Evolutionary conservation across 768 basidiomycete genomes (phyloP).

Genomic region (Hygrocybe coccinea): DNA sequence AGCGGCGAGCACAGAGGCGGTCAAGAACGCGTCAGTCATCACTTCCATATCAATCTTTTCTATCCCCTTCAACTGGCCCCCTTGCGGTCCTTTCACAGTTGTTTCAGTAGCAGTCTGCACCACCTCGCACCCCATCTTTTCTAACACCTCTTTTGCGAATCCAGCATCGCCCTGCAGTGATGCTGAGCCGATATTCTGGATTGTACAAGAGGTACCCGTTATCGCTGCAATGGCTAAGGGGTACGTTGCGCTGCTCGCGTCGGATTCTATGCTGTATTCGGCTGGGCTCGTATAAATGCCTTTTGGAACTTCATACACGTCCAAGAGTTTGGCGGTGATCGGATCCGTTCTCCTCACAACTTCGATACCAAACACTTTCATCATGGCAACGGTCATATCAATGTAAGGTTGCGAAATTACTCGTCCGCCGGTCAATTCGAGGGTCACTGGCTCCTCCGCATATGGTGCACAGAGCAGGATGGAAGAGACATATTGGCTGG

Average conservation of each 20-base stretch:
- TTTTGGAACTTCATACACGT: constrained; percentile 85
- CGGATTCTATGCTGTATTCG: constrained; percentile 86
- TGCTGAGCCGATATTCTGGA: constrained; percentile 81
- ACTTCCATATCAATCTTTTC: constrained; percentile 94
- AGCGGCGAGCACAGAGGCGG: constrained; percentile 88
- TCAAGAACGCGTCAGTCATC: constrained; percentile 99
- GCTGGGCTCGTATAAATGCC: constrained; percentile 72
- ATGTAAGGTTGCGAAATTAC: constrained; percentile 99
- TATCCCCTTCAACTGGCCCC: constrained; percentile 75
- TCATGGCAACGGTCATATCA: constrained; percentile 99
- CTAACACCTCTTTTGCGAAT: constrained; percentile 88
- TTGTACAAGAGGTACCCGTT: constrained; percentile 94
- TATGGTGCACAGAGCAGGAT: constrained; percentile 97
- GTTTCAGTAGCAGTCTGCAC: constrained; percentile 84
- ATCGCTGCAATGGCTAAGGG: constrained; percentile 96
- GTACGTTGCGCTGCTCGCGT: constrained; percentile 94
- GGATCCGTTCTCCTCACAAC: constrained; percentile 64
- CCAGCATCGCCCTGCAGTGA: constrained; percentile 97
- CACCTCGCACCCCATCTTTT: constrained; percentile 93
- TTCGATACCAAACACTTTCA: constrained; percentile 83
- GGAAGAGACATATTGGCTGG: constrained; percentile 97
- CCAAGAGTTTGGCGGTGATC: constrained; percentile 54
- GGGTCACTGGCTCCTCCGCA: constrained; percentile 71
- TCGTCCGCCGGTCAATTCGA: constrained; percentile 88
- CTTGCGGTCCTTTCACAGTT: constrained; percentile 85